Base-by-base conservation (phyloP, 139 green algal genomes). In the Asterochloris erici region DNA sequence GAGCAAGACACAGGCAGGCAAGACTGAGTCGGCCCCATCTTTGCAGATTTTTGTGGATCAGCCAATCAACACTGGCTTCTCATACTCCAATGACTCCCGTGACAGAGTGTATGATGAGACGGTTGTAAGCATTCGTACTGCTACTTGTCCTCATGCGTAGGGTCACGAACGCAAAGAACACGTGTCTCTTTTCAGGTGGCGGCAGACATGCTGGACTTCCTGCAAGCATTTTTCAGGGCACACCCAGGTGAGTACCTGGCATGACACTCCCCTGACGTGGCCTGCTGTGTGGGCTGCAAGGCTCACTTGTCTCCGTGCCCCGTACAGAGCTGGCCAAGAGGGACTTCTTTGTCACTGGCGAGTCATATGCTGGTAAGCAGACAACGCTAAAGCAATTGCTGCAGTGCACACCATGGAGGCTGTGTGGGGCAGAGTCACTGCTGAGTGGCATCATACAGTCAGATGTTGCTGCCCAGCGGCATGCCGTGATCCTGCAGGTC, bases 141-240 rank as follows among this genome's bases (percentile, higher is more conserved):
- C n/a, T n/a, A n/a, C n/a, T n/a, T n/a, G n/a, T n/a, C n/a, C n/a
- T n/a, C n/a, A n/a, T n/a, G n/a, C n/a, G n/a, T n/a, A n/a, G n/a
- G n/a, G n/a, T n/a, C n/a, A n/a, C n/a, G n/a, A n/a, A n/a, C n/a
- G n/a, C n/a, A n/a, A n/a, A n/a, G n/a, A n/a, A n/a, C n/a, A n/a
- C n/a, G n/a, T n/a, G n/a, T n/a, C n/a, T n/a, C n/a, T n/a, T n/a
- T n/a, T n/a, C n/a, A n/a, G n/a, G n/a, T 99, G 24, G 89, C 88
- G 1, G 86, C 91, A 10, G 96, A 99, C 90, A 97, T 99, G 94
- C 91, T 97, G 47, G 93, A 98, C 83, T 99, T 99, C 85, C 82
- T 99, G 81, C 87, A 91, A 47, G 94, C 92, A 61, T 95, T 98
- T 74, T 91, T 95, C 26, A 84, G 93, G 61, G 80, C 61, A 74